phyloP scores from a whole-genome alignment of 2,329 filamentous ascomycete genomes.

The Verruconis gallopava region DNA sequence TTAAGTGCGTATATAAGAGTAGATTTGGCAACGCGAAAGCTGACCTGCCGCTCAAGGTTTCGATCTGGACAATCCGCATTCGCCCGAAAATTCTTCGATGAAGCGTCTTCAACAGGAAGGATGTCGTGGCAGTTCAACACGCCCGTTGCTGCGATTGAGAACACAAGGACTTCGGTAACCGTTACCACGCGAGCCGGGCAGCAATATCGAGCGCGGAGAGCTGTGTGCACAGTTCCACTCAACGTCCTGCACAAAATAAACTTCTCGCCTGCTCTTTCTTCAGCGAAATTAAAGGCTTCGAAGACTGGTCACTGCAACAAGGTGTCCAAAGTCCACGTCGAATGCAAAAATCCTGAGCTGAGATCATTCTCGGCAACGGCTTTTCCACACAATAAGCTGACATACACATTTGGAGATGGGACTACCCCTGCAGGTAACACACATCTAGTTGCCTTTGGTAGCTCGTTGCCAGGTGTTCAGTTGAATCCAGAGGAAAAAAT shows the following conservation, averaged over 20 bases:
- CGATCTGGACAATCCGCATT: slow-evolving; percentile 31
- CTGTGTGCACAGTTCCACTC: slow-evolving; percentile 32
- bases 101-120: slow-evolving; percentile 27
- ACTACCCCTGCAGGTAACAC: slow-evolving; percentile 24
- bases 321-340: slow-evolving; percentile 34
- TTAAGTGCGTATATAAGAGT: background rate
- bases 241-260: slow-evolving; percentile 30
- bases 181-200: slow-evolving; percentile 22
- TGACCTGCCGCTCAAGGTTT: slow-evolving; percentile 1
- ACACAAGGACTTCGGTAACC: slow-evolving; percentile 16
- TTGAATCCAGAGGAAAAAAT: slow-evolving; percentile 33
- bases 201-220: slow-evolving; percentile 15
- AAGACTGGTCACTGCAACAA: slow-evolving; percentile 33
- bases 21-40: background rate
- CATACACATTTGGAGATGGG: slow-evolving; percentile 34
- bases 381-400: slow-evolving; percentile 30
- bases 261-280: slow-evolving; percentile 29
- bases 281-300: slow-evolving; percentile 25
- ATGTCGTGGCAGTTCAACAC: slow-evolving; percentile 31
- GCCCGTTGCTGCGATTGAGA: slow-evolving; percentile 16
- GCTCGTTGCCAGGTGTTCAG: slow-evolving; percentile 24
- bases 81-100: slow-evolving; percentile 32
- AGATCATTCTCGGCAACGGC: slow-evolving; percentile 32
- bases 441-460: slow-evolving; percentile 36
- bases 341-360: slow-evolving; percentile 28